Evolutionary conservation across 495 filamentous ascomycete genomes (phyloP).

Genomic region (Tuber calosporum): DNA sequence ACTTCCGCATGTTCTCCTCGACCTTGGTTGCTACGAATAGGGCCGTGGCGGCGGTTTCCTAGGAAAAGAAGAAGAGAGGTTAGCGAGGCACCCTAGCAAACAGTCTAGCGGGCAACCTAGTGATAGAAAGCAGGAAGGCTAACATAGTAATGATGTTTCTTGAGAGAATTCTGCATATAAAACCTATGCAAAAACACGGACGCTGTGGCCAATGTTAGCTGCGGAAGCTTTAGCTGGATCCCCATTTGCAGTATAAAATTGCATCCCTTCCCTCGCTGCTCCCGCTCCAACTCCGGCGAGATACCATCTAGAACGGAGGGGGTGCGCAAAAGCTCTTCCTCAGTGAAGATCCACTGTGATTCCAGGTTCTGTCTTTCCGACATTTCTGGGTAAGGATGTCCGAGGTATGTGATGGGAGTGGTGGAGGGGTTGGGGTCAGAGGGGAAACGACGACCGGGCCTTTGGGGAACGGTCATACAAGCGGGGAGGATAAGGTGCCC

Average conservation of each 20-base stretch:
- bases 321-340: conserved; percentile 69
- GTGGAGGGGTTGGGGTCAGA: conserved; percentile 10
- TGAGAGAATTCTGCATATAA: conserved; percentile 64
- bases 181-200: conserved; percentile 90
- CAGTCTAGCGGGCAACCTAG: conserved; percentile 8
- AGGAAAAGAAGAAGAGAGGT: conserved; percentile 16
- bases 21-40: conserved; percentile 94
- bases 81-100: conserved; percentile 27
- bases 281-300: conserved; percentile 62
- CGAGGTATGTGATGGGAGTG: conserved; percentile 17
- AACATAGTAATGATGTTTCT: conserved; percentile 40
- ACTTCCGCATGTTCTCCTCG: conserved; percentile 89
- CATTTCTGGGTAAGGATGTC: conserved; percentile 14
- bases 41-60: conserved; percentile 76
- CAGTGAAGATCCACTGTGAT: conserved; percentile 80
- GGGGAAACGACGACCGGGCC: conserved; percentile 12
- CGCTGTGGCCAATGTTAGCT: conserved; percentile 85
- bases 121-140: conserved; percentile 11
- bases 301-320: conserved; percentile 83
- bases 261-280: conserved; percentile 76
- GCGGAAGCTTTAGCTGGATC: conserved; percentile 84
- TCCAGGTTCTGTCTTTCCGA: conserved; percentile 24
- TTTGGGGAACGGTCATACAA: conserved; percentile 37
- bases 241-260: conserved; percentile 95
- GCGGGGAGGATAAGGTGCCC: conserved; percentile 14